Evolutionary conservation across 352 stramenopile species (phyloP).

Genomic region (Pythium coloratum): DNA sequence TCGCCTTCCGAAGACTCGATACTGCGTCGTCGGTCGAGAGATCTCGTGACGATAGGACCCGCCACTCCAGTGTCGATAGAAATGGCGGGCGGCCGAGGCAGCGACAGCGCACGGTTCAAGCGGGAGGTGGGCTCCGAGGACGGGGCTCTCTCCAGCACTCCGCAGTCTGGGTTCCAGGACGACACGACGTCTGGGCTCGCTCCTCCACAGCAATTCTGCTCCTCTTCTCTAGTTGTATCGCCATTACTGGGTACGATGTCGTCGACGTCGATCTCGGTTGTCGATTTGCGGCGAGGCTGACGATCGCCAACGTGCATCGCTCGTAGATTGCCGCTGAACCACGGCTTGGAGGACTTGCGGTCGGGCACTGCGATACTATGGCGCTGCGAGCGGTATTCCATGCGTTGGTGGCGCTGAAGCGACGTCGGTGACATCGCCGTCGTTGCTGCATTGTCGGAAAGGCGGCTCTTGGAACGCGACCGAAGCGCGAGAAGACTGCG

Average conservation of each 20-base stretch:
- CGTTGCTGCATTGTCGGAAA: neutral
- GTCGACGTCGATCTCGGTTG: slow-evolving; percentile 22
- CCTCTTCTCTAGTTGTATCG: slow-evolving; percentile 11
- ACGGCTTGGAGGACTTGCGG: slow-evolving; percentile 30
- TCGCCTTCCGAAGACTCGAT: slow-evolving; percentile 27
- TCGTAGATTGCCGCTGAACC: slow-evolving; percentile 70
- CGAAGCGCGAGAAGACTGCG: slow-evolving; percentile 14
- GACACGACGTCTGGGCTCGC: neutral
- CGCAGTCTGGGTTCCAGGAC: neutral
- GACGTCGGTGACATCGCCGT: slow-evolving; percentile 6
- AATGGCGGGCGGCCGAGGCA: neutral
- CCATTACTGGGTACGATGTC: neutral
- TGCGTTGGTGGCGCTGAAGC: slow-evolving; percentile 8
- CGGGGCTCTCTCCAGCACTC: neutral
- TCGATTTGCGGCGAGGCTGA: slow-evolving; percentile 53
- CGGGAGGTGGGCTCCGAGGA: neutral
- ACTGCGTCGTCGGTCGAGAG: slow-evolving; percentile 6
- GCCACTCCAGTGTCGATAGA: slow-evolving; percentile 14
- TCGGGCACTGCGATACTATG: slow-evolving; percentile 27
- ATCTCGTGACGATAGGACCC: neutral
- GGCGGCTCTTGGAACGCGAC: neutral
- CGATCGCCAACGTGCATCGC: slow-evolving; percentile 73
- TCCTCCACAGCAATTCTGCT: slow-evolving; percentile 6
- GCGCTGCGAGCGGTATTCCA: slow-evolving; percentile 25
- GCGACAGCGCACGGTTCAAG: neutral